Conservation (phyloP, 495 filamentous ascomycete species). For the Aspergillus biplanus region DNA sequence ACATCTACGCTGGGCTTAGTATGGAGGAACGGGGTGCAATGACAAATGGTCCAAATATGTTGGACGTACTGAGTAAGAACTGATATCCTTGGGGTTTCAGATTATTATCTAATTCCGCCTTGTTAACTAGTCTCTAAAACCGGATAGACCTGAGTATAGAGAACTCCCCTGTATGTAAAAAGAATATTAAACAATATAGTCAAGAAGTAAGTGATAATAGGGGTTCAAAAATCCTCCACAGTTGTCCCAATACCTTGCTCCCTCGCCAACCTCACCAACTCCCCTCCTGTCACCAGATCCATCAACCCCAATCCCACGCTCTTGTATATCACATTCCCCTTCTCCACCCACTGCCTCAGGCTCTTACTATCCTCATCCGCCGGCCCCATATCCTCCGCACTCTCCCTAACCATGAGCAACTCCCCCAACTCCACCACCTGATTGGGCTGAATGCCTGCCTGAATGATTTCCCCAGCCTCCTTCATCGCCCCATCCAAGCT, state of each 20-base stretch:
- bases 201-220: too few relatives aligned
- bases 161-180: too few relatives aligned
- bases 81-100: too few relatives aligned
- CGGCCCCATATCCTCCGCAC: conserved; percentile 36
- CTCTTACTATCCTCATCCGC: conserved; percentile 49
- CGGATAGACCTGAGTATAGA: too few relatives aligned
- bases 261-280: conserved; percentile 74
- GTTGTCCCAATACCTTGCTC: conserved; percentile 73
- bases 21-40: too few relatives aligned
- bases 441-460: conserved; percentile 68
- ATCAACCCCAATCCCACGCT: conserved; percentile 52
- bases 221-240: conserved; percentile 56
- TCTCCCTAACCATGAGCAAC: conserved; percentile 71
- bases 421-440: conserved; percentile 89
- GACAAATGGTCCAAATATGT: too few relatives aligned
- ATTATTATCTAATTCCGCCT: too few relatives aligned
- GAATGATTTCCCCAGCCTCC: conserved; percentile 88
- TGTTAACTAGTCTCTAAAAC: too few relatives aligned
- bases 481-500: conserved; percentile 75
- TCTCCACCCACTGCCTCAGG: conserved; percentile 70
- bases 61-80: too few relatives aligned
- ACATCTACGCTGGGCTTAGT: too few relatives aligned
- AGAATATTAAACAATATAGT: too few relatives aligned
- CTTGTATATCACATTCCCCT: conserved; percentile 73
- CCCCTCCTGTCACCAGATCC: conserved; percentile 67